Percentiles rank a stretch among this genome's conserved stretches.
Evolutionary conservation across 1,139 yeast species (phyloP).

Genomic region (Tardiomyces depauwii): DNA sequence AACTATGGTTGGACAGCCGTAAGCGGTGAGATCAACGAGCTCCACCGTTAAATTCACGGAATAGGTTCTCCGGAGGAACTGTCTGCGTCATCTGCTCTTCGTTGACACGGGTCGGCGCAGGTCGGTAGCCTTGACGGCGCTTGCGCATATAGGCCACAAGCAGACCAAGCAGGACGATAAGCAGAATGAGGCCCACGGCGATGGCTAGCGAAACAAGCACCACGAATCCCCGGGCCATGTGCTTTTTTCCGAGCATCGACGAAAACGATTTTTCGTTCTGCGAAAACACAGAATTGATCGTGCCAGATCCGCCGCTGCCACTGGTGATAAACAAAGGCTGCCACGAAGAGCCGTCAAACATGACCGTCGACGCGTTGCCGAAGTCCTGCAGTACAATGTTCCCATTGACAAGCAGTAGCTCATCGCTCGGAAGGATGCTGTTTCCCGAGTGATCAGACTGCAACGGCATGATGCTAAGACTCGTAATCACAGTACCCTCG

Average conservation of each 20-base stretch:
- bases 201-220: slow-evolving; percentile 83
- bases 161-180: slow-evolving; percentile 54
- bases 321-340: slow-evolving; percentile 46
- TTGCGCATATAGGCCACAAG: slow-evolving; percentile 39
- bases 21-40: too few relatives aligned
- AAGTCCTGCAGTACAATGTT: slow-evolving; percentile 36
- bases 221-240: slow-evolving; percentile 54
- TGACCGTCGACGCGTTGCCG: slow-evolving; percentile 58
- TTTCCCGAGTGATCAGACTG: slow-evolving; percentile 23
- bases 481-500: slow-evolving; percentile 18
- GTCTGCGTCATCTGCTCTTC: slow-evolving; percentile 59
- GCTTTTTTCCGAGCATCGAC: slow-evolving; percentile 10
- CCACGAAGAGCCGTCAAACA: slow-evolving; percentile 65
- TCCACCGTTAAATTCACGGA: slow-evolving; percentile 36
- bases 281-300: slow-evolving; percentile 17
- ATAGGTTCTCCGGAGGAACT: slow-evolving; percentile 51
- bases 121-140: slow-evolving; percentile 33
- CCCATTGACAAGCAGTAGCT: slow-evolving; percentile 55
- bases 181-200: slow-evolving; percentile 67
- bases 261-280: slow-evolving; percentile 12
- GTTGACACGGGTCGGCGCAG: slow-evolving; percentile 40
- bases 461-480: slow-evolving; percentile 25
- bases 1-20: too few relatives aligned
- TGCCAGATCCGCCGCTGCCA: slow-evolving; percentile 17
- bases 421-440: slow-evolving; percentile 32